Evolutionary conservation across 2,329 filamentous ascomycete genomes (phyloP).

Genomic region (Penicillium sp.): DNA sequence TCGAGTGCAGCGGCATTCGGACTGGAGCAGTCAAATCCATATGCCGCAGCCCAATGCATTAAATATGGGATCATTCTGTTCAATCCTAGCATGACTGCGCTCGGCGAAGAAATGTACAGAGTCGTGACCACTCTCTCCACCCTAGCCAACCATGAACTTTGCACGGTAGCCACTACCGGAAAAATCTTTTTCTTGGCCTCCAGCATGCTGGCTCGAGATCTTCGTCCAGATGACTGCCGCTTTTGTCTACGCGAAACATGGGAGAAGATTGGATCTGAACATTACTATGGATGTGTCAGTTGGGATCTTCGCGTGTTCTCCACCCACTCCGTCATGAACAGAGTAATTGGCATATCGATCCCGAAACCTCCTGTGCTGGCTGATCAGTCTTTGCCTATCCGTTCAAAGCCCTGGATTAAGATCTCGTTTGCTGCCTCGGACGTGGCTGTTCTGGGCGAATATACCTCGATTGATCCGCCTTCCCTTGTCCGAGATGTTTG

Average conservation of each 20-base stretch:
- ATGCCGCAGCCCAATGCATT: conserved; percentile 13
- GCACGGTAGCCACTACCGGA: conserved; percentile 17
- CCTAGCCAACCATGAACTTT: conserved; percentile 1
- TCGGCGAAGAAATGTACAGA: conserved; percentile 27
- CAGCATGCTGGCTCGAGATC: conserved; percentile 19
- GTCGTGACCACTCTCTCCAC: conserved; percentile 20
- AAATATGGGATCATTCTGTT: conserved; percentile 33
- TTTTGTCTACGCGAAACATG: conserved; percentile 31
- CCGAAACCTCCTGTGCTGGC: background rate
- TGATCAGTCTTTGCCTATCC: background rate
- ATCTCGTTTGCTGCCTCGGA: conserved; percentile 32
- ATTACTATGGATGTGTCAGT: conserved; percentile 36
- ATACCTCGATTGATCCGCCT: conserved; percentile 8
- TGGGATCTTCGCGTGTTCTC: conserved; percentile 8
- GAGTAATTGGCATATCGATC: background rate
- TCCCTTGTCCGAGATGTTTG: background rate
- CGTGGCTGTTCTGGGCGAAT: conserved; percentile 20
- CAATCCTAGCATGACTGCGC: conserved; percentile 16
- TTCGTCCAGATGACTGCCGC: conserved; percentile 15
- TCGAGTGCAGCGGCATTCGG: conserved; percentile 3
- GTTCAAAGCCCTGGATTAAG: conserved; percentile 13
- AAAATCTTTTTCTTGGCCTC: conserved; percentile 38
- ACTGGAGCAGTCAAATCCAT: conserved; percentile 24
- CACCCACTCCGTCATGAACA: background rate
- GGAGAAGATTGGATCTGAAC: conserved; percentile 26